Evolutionary conservation across 2,329 filamentous ascomycete species (phyloP), one percentile per base, ranked within the genome.

Genomic region (Fusarium drepaniforme): DNA sequence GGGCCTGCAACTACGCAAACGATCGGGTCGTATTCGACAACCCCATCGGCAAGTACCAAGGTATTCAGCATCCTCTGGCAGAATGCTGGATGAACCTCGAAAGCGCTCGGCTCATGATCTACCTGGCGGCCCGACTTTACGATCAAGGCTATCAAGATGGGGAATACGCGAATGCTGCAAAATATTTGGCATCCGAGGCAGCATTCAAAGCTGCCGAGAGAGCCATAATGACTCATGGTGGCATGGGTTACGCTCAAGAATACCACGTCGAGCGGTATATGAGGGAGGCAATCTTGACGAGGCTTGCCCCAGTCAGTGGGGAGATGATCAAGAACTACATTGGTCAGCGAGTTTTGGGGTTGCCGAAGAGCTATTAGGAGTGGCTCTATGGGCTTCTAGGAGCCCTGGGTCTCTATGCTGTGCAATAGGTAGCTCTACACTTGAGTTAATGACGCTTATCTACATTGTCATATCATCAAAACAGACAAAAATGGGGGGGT

Each of bases 41-140:
- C 8, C 64, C 68, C 1, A 28, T 75, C 13, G 71, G 72, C 0
- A 69, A 66, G 21, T 68, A 75, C n/a, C 72, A 75, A 18, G 73
- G 57, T 1, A 71, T 75, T 12, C 66, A 70, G 11, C 73, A 75
- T 7, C 73, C 68, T 1, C 46, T 74, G 1, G 64, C 68, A 6
- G 68, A 74, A 13, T 72, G 68, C n/a, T 75, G 64, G 66, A 74
- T 72, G 68, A 53, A 67, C 13, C 73, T 75, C 1, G 66, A 75
- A 44, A 70, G 66, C 7, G 73, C 71, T 5, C 40, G 68, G n/a
- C n/a, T 75, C 4, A 69, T 71, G 59, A 72, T 68, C 30, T 73
- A 75, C 35, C 11, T 60, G 4, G 72, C 72, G 2, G 72, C 70
- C 18, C 46, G 46, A 16, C 46, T 71, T 8, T 71, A 72, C 18